Evolutionary conservation across 2,329 filamentous ascomycete species (phyloP).

Genomic region (Thyridium curvatum): DNA sequence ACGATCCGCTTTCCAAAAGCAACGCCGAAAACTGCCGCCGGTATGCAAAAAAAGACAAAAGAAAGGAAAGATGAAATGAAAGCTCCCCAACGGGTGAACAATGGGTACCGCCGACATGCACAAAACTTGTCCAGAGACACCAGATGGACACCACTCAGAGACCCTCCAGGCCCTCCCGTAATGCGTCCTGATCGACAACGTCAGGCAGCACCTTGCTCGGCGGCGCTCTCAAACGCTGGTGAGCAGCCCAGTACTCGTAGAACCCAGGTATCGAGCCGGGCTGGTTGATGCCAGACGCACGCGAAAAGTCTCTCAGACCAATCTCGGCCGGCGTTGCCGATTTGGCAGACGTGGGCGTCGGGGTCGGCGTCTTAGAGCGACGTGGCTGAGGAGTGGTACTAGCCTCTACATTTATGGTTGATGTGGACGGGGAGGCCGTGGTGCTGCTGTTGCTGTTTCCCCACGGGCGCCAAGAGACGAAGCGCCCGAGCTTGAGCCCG

Average conservation of each 20-base stretch:
- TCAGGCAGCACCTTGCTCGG: constrained; percentile 53
- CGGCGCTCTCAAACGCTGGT: constrained; percentile 40
- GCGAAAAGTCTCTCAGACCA: constrained; percentile 23
- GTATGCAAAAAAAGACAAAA: neutral
- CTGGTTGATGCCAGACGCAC: constrained; percentile 73
- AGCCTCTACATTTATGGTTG: constrained; percentile 12
- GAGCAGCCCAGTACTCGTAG: constrained; percentile 45
- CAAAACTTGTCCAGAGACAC: neutral
- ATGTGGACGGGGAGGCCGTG: constrained; percentile 4
- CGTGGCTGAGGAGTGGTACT: constrained; percentile 24
- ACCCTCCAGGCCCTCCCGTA: constrained; percentile 53
- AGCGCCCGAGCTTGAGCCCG: constrained; percentile 12
- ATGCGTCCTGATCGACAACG: constrained; percentile 50
- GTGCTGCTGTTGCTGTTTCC: constrained; percentile 14
- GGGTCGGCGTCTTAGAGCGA: constrained; percentile 20
- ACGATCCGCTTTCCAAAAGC: no score
- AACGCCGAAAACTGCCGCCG: neutral
- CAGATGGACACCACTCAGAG: neutral
- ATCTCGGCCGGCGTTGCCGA: constrained; percentile 11
- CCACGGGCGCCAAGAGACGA: constrained; percentile 35
- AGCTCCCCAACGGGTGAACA: no score
- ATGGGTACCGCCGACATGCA: no score
- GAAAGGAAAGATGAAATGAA: neutral
- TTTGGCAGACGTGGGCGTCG: neutral
- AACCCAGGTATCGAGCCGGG: constrained; percentile 69